Evolutionary conservation across 2,329 filamentous ascomycete species (phyloP), one percentile per base, ranked within the genome.

Genomic region (Aureobasidium sp.): DNA sequence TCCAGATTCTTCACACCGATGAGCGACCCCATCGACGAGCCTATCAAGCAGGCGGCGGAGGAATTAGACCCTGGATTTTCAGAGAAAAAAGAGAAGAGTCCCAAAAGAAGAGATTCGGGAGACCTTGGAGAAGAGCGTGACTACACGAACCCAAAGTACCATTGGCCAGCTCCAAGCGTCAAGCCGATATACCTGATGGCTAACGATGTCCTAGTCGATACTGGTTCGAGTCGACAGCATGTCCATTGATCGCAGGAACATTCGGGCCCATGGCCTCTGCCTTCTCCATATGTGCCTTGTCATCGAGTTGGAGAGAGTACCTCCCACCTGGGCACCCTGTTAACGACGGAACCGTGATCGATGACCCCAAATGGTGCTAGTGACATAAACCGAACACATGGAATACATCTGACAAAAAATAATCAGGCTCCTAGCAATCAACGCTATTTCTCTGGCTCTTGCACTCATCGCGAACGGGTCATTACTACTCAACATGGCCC

Each of bases 181-280:
- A 16, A 32, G 24, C 35, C 56, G 61, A 44, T 64, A 7, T 16
- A 11, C 6, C 19, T 38, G 11, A 6, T 27, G 24, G 1, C 45
- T 29, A 7, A n/a, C 8, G 7, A 21, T 14, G 58, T 6, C 60
- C 49, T 39, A 74, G 72, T 61, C 71, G 73, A 53, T 83, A 79
- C 78, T 83, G 79, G 79, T 78, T 82, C 61, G 78, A 79, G 2
- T 79, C 75, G 17, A 82, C 79, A 7, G 77, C 74, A 27, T 77
- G 76, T 59, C 80, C 80, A 12, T 67, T 83, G 3, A 68, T 81
- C 30, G 79, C 79, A 3, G 71, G 70, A 58, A 70, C 67, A 1
- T 69, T 71, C 38, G 69, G 68, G 1, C 69, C 69, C 14, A 61
- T 70, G 21, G 67, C 69, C 25, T 67, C 58, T 49, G 64, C 64